A percentile compares a stretch with the other conserved stretches of the same genome.
phyloP scores from a whole-genome alignment of 1,284 basidiomycete species.

The Ceratobasidium sp. region DNA sequence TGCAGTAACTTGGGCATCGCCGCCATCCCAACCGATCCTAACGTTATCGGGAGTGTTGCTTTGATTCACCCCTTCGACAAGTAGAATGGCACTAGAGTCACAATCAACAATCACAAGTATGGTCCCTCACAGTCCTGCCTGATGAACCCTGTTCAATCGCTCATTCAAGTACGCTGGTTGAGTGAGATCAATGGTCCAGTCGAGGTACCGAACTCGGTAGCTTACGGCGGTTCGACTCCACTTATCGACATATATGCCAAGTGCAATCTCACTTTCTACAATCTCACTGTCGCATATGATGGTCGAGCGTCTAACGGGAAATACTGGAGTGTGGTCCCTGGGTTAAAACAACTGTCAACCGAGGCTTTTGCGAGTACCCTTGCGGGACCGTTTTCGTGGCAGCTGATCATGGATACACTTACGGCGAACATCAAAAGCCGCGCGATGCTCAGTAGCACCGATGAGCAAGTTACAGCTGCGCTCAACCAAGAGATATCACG shows the following conservation, averaged over 20 bases:
- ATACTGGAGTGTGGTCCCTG: background rate
- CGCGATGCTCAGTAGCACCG: background rate
- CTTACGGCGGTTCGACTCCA: too few species aligned
- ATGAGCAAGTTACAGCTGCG: background rate
- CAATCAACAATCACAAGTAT: background rate
- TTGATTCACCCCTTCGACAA: background rate
- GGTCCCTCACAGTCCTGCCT: background rate
- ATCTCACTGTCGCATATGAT: background rate
- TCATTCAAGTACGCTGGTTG: background rate
- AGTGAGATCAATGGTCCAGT: background rate
- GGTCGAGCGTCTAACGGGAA: background rate
- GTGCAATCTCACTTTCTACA: background rate
- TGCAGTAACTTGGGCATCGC: background rate
- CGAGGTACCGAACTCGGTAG: too few species aligned
- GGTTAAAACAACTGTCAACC: background rate
- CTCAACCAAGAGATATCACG: background rate
- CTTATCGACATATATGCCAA: background rate
- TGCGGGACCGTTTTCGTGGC: background rate
- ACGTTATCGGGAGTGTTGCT: background rate
- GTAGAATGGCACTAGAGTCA: background rate
- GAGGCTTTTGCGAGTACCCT: background rate
- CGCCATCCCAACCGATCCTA: background rate
- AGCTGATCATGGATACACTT: background rate
- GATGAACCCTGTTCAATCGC: background rate
- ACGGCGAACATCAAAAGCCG: background rate